Conservation (phyloP, 768 basidiomycete genomes). For the Baorangia bicolor region DNA sequence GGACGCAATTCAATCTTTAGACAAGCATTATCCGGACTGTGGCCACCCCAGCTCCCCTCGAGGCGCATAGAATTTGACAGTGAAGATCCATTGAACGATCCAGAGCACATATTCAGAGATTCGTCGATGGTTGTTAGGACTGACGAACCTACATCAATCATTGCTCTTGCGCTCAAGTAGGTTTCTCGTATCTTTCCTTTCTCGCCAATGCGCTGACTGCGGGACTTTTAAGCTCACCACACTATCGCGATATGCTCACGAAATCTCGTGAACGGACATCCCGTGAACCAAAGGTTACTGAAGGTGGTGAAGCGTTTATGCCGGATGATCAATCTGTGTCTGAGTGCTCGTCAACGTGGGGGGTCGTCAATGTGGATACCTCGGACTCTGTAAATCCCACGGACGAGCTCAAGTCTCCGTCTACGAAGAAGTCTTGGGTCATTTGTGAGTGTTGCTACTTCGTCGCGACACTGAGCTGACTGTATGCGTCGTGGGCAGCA, state of each 20-base stretch:
- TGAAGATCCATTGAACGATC: constrained; percentile 71
- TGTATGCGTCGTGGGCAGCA: constrained; percentile 42
- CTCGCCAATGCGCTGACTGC: constrained; percentile 2
- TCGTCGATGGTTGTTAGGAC: constrained; percentile 93
- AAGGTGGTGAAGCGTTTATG: constrained; percentile 86
- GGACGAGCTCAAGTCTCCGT: constrained; percentile 72
- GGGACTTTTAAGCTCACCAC: constrained; percentile 56
- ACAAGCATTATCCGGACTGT: constrained; percentile 61
- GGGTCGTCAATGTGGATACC: constrained; percentile 82
- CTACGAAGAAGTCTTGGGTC: constrained; percentile 79
- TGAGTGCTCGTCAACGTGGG: constrained; percentile 89
- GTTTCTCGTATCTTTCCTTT: constrained; percentile 21
- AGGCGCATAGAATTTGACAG: constrained; percentile 56
- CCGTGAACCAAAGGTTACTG: constrained; percentile 52
- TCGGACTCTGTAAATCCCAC: constrained; percentile 65
- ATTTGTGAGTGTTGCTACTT: constrained; percentile 53
- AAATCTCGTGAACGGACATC: constrained; percentile 73
- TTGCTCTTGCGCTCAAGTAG: constrained; percentile 89
- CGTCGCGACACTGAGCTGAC: constrained; percentile 2
- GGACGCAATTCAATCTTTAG: constrained; percentile 72
- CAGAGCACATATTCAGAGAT: constrained; percentile 93
- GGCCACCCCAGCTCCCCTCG: constrained; percentile 58
- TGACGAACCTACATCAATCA: constrained; percentile 97
- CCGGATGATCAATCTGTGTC: constrained; percentile 82
- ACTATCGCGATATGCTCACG: constrained; percentile 76